Evolutionary conservation across 306 rosid species (phyloP).

Genomic region (Casuarina glauca): DNA sequence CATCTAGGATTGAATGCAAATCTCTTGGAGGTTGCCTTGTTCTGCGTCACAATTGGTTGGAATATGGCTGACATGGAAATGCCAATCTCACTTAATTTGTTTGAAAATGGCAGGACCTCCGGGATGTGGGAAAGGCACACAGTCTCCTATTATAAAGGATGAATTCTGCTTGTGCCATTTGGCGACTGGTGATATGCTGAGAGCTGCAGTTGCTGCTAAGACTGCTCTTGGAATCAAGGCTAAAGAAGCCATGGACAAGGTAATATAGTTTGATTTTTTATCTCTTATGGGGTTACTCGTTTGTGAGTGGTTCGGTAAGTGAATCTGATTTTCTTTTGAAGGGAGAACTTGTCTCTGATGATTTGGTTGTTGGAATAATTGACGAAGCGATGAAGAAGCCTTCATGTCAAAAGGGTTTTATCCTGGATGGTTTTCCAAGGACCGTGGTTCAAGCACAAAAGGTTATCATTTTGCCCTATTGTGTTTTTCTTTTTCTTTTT

Average conservation of each 20-base stretch:
- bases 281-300: constrained; percentile 5
- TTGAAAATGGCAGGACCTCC: constrained; percentile 79
- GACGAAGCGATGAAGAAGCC: constrained; percentile 92
- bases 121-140: constrained; percentile 99
- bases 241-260: constrained; percentile 97
- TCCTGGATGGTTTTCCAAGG: constrained; percentile 95
- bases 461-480: constrained; percentile 28
- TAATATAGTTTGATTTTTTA: constrained; percentile 22
- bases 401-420: constrained; percentile 94
- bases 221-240: constrained; percentile 95
- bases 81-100: constrained; percentile 23
- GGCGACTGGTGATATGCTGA: constrained; percentile 98
- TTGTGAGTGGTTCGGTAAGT: not conserved
- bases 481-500: constrained; percentile 1
- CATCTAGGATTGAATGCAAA: not conserved
- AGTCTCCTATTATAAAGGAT: constrained; percentile 93
- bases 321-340: constrained; percentile 31
- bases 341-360: constrained; percentile 98
- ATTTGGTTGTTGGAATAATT: constrained; percentile 89
- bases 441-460: constrained; percentile 91
- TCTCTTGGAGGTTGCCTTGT: not conserved
- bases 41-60: not conserved
- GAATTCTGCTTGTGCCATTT: constrained; percentile 97
- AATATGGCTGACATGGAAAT: not conserved
- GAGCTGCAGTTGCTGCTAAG: constrained; percentile 91